Base-by-base conservation (phyloP, 1,284 basidiomycete species). In the Tilletia walkeri region DNA sequence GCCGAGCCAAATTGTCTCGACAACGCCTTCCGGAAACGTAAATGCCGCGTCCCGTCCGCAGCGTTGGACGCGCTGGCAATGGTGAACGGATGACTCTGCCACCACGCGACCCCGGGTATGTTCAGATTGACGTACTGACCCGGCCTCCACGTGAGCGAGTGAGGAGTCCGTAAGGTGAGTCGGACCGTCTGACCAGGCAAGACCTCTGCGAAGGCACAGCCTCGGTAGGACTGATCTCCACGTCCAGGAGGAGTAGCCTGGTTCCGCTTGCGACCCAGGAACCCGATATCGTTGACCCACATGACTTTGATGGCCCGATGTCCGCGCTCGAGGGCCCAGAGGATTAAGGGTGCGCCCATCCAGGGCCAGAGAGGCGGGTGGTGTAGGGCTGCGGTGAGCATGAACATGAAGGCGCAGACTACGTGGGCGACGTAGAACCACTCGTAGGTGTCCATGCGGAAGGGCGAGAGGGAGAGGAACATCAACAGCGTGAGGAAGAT, bases 21-120 rank as follows among this genome's bases (percentile, higher is more conserved):
- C 69, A 59, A 74, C 73, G 53, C 72, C 72, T 65, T 75, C 75
- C n/a, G 77, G 70, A 49, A 71, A 70, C 5, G 76, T 74, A 36
- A 75, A 75, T n/a, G 74, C 75, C 63, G 10, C 2, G n/a, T 48
- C 24, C 24, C 34, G 34, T 18, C 36, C 5, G 20, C 34, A 1
- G 78, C 74, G 73, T 91, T 89, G 79, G 89, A 89, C 39, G 90
- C 87, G 50, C 89, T 89, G 20, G 89, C 89, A 72, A 90, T 89
- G 0, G 93, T 93, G 84, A 93, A 94, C 1, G 92, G 93, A 80
- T 94, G 92, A 2, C 89, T 88, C 66, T 90, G 88, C 81, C 90
- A 86, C 59, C 85, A 86, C 6, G 89, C 89, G 12, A 94, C 86
- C 24, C 87, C 87, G 0, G 92, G 92, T 5, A 93, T 85, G 70